Evolutionary conservation across 306 rosid genomes (phyloP), one percentile per base, ranked within the genome.

Genomic region (Dryas alaskensis): DNA sequence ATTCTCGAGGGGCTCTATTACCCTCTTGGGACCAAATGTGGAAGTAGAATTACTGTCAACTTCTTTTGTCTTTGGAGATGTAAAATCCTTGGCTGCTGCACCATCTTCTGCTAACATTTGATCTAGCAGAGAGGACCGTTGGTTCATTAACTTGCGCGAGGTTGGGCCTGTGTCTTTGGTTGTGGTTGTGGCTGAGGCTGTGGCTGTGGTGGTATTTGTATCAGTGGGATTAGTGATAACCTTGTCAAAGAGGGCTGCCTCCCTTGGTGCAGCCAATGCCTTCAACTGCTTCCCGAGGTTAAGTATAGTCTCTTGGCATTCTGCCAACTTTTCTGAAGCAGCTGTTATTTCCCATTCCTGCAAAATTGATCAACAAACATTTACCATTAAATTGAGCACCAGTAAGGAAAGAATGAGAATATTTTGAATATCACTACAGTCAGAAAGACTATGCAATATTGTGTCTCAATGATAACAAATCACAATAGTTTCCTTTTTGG

Each of bases 321-420:
- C 98, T 5, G 97, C 97, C 82, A 93, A 77, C 84, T 91, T 93
- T 81, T 91, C 97, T 31, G 98, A 87, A 74, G 97, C 98, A 52
- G 91, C 82, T 76, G 92, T 85, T 81, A 91, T 91, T 85, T 91
- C 98, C 94, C 87, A 86, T 31, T 86, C 96, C 98, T 91, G 86
- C 79, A 84, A 70, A 42, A 3, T 75, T 58, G 73, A 63, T 66
- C 57, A 73, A 51, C 74, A 67, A 10, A 31, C 12, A 49, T 73
- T 60, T 43, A 77, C 64, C 16, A 43, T 17, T 7, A 54, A 45
- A 31, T 65, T 47, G 4, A 65, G 69, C 70, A 25, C 53, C 19
- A 13, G 5, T 42, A 70, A 44, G 22, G 57, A 19, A 6, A 70
- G 52, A 66, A 40, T 53, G 1, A 19, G 14, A 71, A 43, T 3